Conservation (phyloP, 257 asterid species). For the Galeopsis tetrahit region DNA sequence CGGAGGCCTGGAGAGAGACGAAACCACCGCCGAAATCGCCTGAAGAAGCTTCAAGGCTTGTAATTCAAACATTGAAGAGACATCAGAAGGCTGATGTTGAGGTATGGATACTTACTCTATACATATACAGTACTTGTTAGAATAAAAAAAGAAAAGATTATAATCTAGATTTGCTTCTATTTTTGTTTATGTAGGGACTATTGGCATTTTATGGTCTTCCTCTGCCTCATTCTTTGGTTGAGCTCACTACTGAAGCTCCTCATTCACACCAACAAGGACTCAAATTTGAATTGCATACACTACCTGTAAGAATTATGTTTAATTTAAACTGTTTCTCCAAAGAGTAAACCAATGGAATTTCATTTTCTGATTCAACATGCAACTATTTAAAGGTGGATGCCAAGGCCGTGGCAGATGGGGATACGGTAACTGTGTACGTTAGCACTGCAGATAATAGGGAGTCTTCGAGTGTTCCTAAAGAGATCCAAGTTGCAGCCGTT, state of each 20-base stretch:
- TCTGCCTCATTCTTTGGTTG: constrained; percentile 68
- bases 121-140: background rate
- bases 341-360: background rate
- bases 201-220: constrained; percentile 84
- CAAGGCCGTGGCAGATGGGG: constrained; percentile 98
- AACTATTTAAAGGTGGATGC: constrained; percentile 63
- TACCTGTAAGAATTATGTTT: constrained; percentile 62
- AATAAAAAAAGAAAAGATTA: background rate
- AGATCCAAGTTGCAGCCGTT: constrained; percentile 62
- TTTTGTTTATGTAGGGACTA: constrained; percentile 51
- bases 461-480: constrained; percentile 67
- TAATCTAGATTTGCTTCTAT: constrained; percentile 29
- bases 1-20: constrained; percentile 89
- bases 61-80: constrained; percentile 68
- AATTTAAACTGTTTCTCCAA: background rate
- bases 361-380: background rate
- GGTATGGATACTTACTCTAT: constrained; percentile 42
- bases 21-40: constrained; percentile 89
- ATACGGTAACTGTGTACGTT: constrained; percentile 81
- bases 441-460: constrained; percentile 63
- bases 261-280: constrained; percentile 63
- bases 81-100: constrained; percentile 96
- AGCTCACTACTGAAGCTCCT: constrained; percentile 56
- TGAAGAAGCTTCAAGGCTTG: constrained; percentile 87
- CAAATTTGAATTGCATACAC: constrained; percentile 75